phyloP scores from a whole-genome alignment of 2,329 filamentous ascomycete species.

The Penicillium sclerotiorum region DNA sequence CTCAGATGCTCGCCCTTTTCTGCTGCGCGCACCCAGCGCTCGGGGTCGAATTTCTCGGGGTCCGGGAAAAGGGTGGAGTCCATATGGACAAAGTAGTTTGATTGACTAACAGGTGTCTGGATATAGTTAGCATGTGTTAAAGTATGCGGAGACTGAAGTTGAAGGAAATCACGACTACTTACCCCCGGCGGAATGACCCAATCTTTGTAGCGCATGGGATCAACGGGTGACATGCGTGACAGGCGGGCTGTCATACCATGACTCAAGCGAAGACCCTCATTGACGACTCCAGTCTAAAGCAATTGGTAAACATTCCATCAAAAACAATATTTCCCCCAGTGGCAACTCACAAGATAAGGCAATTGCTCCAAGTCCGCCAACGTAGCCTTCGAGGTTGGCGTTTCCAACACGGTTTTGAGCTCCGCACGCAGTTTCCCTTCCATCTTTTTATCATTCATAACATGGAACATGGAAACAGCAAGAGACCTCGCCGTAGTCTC shows the following conservation, averaged over 20 bases:
- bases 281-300: slow-evolving; percentile 23
- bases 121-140: not conserved
- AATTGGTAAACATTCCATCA: slow-evolving; percentile 16
- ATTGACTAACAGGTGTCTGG: slow-evolving; percentile 27
- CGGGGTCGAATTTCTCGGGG: slow-evolving; percentile 22
- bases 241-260: slow-evolving; percentile 25
- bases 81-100: slow-evolving; percentile 29
- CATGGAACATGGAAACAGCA: slow-evolving; percentile 34
- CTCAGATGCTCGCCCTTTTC: slow-evolving; percentile 18
- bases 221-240: slow-evolving; percentile 19
- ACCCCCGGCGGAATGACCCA: slow-evolving; percentile 27
- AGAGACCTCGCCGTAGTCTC: slow-evolving; percentile 39
- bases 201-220: slow-evolving; percentile 20
- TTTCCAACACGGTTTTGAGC: slow-evolving; percentile 30
- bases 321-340: too few species aligned
- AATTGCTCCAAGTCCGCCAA: slow-evolving; percentile 39
- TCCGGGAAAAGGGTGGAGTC: slow-evolving; percentile 23
- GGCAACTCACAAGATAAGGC: slow-evolving; percentile 43
- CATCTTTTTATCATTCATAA: slow-evolving; percentile 24
- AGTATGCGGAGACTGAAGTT: not conserved
- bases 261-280: slow-evolving; percentile 25
- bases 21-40: slow-evolving; percentile 20
- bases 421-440: slow-evolving; percentile 28
- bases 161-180: not conserved
- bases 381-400: slow-evolving; percentile 21